Evolutionary conservation across 2,329 filamentous ascomycete genomes (phyloP), one percentile per base, ranked within the genome.

Genomic region (Fusarium subglutinans): DNA sequence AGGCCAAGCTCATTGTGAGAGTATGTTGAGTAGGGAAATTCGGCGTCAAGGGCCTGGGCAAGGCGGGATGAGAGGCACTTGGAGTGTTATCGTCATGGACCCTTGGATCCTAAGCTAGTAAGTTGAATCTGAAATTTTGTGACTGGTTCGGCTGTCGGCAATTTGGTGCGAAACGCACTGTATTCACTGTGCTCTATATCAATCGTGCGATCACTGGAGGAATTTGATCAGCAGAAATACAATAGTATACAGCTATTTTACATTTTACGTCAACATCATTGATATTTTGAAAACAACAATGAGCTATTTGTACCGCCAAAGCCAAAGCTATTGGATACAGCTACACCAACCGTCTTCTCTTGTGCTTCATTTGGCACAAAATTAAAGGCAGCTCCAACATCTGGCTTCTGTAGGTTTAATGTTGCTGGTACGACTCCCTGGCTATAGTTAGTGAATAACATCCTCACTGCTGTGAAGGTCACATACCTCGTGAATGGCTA

Each of bases 221-320:
- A 41, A 55, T 43, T 56, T 28, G 35, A 37, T 30, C 35, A 50
- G 20, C 26, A 47, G 15, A 20, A 33, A 24, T 48, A 41, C 30
- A 33, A 13, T 44, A 33, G n/a, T 40, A 44, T 64, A 50, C 54
- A 72, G 6, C 17, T 69, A 48, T 28, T 61, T 40, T 59, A 28
- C 57, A 28, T 44, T 45, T 35, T 22, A n/a, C 6, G 4, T 37
- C 26, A 11, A 3, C 2, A 33, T 59, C 48, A 75, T 59, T 35
- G 40, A 50, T 80, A 64, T 37, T 75, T 81, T 13, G 88, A 88
- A 78, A 98, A 96, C 59, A 95, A 95, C 43, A 99, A 85, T 61
- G 91, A 95, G 47, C 96, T 95, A 84, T 99, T 99, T 3, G 96
- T 98, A 22, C 96, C 96, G 17, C 96, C 96, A 84, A 99, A 99